Percentiles rank a stretch among this genome's conserved stretches.
Conservation (phyloP, 2,329 filamentous ascomycete genomes). For the Cylindrodendrum hubeiense region DNA sequence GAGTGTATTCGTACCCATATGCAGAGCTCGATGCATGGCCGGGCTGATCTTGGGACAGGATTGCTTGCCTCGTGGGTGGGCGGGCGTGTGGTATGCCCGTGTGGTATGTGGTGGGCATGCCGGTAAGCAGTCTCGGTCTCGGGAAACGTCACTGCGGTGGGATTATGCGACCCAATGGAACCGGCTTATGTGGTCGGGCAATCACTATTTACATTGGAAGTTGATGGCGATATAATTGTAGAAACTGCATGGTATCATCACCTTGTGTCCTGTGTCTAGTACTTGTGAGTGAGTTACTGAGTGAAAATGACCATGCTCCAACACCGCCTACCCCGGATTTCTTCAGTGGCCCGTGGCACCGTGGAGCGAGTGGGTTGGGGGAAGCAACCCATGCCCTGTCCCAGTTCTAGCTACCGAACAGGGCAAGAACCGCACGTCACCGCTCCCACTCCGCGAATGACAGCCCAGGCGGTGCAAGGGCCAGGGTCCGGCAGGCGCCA, state of each 20-base stretch:
- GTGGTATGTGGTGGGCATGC: too few species aligned
- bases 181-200: neutral
- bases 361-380: slow-evolving; percentile 2
- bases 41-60: neutral
- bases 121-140: neutral
- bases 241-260: too few species aligned
- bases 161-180: neutral
- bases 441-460: neutral
- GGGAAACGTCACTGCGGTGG: neutral
- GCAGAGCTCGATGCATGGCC: neutral
- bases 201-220: too few species aligned
- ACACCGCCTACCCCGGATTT: slow-evolving; percentile 1
- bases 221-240: too few species aligned
- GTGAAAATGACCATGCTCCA: too few species aligned
- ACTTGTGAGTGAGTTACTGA: too few species aligned
- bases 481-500: neutral
- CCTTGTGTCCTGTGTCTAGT: too few species aligned
- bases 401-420: neutral
- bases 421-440: neutral
- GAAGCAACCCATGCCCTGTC: neutral
- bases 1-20: slow-evolving; percentile 1
- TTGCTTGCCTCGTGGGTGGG: neutral
- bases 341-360: neutral
- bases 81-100: neutral
- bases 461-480: neutral